Evolutionary conservation across 2,329 filamentous ascomycete genomes (phyloP).

Genomic region (Aspergillus terreus): DNA sequence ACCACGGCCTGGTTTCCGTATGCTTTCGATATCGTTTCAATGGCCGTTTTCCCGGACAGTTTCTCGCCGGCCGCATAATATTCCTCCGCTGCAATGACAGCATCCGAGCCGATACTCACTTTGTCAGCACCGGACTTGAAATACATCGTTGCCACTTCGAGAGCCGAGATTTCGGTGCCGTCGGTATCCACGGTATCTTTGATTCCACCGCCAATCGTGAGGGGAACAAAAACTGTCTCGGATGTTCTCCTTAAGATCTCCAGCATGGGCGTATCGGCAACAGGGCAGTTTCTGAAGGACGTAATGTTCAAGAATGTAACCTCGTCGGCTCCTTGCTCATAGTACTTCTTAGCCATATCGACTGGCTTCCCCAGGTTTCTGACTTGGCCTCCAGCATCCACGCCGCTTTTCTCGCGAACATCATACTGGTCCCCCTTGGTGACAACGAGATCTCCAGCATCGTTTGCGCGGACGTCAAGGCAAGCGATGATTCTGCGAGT

Average conservation of each 20-base stretch:
- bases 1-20: slow-evolving; percentile 98
- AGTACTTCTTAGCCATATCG: slow-evolving; percentile 89
- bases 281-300: slow-evolving; percentile 89
- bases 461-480: slow-evolving; percentile 91
- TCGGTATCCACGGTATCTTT: slow-evolving; percentile 87
- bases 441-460: slow-evolving; percentile 89
- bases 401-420: slow-evolving; percentile 77
- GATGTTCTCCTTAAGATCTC: slow-evolving; percentile 85
- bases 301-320: slow-evolving; percentile 98
- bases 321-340: slow-evolving; percentile 94
- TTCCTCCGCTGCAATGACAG: slow-evolving; percentile 86
- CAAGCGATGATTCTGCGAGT: slow-evolving; percentile 95
- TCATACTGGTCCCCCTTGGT: slow-evolving; percentile 99
- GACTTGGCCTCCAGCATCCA: slow-evolving; percentile 58
- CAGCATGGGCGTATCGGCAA: slow-evolving; percentile 92
- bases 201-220: slow-evolving; percentile 95
- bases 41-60: slow-evolving; percentile 78
- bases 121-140: slow-evolving; percentile 97
- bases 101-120: slow-evolving; percentile 93
- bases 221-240: slow-evolving; percentile 87
- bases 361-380: slow-evolving; percentile 96
- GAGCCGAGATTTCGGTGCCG: slow-evolving; percentile 77
- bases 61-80: slow-evolving; percentile 70
- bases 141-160: slow-evolving; percentile 94
- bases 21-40: slow-evolving; percentile 88